Evolutionary conservation across 495 filamentous ascomycete genomes (phyloP).

Genomic region (Xylaria curta): DNA sequence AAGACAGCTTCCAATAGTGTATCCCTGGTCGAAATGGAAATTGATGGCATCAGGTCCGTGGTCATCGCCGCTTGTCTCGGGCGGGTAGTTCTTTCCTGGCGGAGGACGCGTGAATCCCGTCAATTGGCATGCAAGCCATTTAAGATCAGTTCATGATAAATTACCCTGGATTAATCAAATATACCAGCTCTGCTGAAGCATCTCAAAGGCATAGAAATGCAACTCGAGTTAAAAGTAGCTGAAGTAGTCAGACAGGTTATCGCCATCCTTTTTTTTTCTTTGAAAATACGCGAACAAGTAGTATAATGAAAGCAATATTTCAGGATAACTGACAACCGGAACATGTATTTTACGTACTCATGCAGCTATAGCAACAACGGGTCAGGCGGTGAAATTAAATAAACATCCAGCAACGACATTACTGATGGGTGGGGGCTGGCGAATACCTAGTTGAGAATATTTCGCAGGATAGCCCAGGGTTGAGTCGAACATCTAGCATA

Average conservation of each 20-base stretch:
- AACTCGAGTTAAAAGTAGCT: background rate
- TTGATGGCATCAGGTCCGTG: background rate
- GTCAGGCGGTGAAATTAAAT: background rate
- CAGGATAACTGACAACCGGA: background rate
- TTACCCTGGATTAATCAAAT: too few species aligned
- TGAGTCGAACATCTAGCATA: too few species aligned
- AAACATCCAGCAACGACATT: background rate
- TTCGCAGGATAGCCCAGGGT: background rate
- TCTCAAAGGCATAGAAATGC: background rate
- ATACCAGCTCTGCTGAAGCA: background rate
- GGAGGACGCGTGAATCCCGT: background rate
- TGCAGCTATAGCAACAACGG: background rate
- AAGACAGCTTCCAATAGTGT: background rate
- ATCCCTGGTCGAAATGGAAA: background rate
- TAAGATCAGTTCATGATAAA: background rate
- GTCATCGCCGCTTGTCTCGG: background rate
- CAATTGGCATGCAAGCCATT: background rate
- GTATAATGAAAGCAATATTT: background rate
- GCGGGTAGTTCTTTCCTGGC: background rate
- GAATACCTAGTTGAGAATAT: background rate
- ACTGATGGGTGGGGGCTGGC: background rate
- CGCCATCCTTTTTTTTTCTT: background rate
- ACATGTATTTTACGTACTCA: background rate
- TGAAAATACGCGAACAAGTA: background rate
- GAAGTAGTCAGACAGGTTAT: background rate